These are phyloP conservation scores for Biscogniauxia marginata DNA, from an alignment of 2,329 filamentous ascomycete species.

Conservation along the genomic window DNA sequence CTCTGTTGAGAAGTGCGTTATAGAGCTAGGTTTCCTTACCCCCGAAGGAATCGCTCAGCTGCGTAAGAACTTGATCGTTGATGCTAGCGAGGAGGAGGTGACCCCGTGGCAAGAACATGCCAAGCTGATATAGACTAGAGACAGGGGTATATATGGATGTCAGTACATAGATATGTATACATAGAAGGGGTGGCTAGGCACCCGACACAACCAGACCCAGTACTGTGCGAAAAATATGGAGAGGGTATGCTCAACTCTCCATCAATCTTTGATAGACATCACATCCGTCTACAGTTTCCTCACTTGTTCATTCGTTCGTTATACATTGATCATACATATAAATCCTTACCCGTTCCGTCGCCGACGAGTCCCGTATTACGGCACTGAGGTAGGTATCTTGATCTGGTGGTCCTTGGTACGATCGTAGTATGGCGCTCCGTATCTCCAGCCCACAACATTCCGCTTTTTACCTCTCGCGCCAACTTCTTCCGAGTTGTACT, in stretches of 20 bases:
- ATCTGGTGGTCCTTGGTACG: conserved; percentile 59
- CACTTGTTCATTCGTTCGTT: conserved; percentile 10
- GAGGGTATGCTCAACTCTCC: too few species aligned
- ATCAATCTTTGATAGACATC: too few species aligned
- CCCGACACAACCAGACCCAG: conserved; percentile 1
- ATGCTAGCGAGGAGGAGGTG: conserved; percentile 20
- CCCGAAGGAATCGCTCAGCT: conserved; percentile 49
- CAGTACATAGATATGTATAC: conserved; percentile 12
- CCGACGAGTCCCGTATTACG: conserved; percentile 33
- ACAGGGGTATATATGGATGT: conserved; percentile 22
- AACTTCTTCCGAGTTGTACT: conserved; percentile 56
- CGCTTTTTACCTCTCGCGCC: conserved; percentile 53
- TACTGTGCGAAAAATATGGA: neutral
- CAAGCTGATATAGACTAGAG: conserved; percentile 18
- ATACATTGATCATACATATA: conserved; percentile 27
- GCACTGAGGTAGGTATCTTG: conserved; percentile 66
- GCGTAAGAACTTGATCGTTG: conserved; percentile 29
- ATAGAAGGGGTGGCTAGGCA: conserved; percentile 16
- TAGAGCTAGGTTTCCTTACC: conserved; percentile 55
- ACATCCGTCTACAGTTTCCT: neutral
- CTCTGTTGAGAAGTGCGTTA: conserved; percentile 62
- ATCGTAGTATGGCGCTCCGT: conserved; percentile 62
- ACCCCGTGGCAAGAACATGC: conserved; percentile 31
- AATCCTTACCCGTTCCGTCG: neutral
- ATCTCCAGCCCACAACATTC: conserved; percentile 58